phyloP scores from a whole-genome alignment of 345 rosid genomes.

The Gossypium ekmanianum region DNA sequence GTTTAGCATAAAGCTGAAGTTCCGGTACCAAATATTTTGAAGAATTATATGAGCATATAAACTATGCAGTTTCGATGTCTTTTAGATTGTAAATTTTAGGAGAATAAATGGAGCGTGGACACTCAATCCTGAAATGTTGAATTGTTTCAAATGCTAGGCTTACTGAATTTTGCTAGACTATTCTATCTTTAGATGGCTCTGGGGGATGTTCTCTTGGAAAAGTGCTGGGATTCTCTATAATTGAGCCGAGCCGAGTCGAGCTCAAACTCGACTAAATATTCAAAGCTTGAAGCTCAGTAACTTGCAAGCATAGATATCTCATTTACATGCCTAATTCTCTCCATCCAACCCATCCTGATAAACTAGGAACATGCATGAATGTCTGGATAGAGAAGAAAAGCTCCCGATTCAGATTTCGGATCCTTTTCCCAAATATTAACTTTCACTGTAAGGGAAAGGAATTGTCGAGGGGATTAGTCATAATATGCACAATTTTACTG shows the following conservation, averaged over 20 bases:
- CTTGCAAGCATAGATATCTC: background rate
- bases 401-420: background rate
- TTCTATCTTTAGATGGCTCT: background rate
- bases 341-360: background rate
- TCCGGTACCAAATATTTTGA: background rate
- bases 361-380: background rate
- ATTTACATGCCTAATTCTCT: background rate
- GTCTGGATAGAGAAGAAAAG: constrained; percentile 1
- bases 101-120: background rate
- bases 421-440: background rate
- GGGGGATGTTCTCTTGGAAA: background rate
- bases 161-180: constrained; percentile 1
- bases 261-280: background rate
- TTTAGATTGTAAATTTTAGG: background rate
- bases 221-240: background rate
- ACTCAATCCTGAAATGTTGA: background rate
- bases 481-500: background rate
- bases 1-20: background rate
- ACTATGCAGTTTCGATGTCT: background rate
- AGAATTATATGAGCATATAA: background rate
- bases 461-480: background rate
- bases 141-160: background rate
- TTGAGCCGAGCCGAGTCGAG: background rate
- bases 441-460: background rate
- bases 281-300: background rate